These are phyloP conservation scores for Onygenales sp. DNA, from an alignment of 2,329 filamentous ascomycete species.

Conservation along the genomic window DNA sequence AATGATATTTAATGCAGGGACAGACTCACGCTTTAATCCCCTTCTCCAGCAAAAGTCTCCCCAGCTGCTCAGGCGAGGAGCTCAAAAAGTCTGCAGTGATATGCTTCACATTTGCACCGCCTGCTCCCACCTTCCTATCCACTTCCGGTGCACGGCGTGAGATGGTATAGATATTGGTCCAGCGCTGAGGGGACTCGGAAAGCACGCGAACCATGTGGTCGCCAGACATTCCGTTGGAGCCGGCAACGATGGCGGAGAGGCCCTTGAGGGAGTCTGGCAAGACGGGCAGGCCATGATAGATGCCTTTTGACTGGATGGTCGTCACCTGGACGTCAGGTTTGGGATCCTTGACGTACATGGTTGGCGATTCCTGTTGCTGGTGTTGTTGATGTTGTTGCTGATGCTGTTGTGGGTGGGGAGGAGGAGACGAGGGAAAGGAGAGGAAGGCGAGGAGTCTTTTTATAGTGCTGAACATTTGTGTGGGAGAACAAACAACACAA, in stretches of 20 bases:
- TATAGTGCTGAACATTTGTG: no score
- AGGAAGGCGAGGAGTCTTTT: no score
- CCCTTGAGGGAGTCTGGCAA: constrained; percentile 31
- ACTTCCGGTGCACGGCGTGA: constrained; percentile 38
- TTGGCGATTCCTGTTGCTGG: neutral
- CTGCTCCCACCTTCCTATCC: constrained; percentile 16
- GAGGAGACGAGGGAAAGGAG: no score
- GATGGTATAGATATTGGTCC: constrained; percentile 44
- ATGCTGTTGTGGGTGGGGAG: neutral
- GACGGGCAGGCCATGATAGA: constrained; percentile 42
- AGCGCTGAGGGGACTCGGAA: constrained; percentile 37
- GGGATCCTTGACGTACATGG: no score
- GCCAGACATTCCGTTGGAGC: constrained; percentile 46
- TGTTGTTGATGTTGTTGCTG: neutral
- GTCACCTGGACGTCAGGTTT: neutral
- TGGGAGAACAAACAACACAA: no score
- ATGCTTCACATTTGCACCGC: constrained; percentile 32
- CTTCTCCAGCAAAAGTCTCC: constrained; percentile 15
- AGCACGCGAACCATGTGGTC: constrained; percentile 43
- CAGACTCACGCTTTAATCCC: constrained; percentile 16
- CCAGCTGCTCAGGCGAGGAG: constrained; percentile 19
- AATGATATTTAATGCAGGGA: neutral
- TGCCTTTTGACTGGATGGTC: constrained; percentile 23
- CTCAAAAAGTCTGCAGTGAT: constrained; percentile 30
- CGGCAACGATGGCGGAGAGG: constrained; percentile 44